phyloP scores from a whole-genome alignment of 306 rosid genomes.

The cucumber (Cucumis sativus) region DNA sequence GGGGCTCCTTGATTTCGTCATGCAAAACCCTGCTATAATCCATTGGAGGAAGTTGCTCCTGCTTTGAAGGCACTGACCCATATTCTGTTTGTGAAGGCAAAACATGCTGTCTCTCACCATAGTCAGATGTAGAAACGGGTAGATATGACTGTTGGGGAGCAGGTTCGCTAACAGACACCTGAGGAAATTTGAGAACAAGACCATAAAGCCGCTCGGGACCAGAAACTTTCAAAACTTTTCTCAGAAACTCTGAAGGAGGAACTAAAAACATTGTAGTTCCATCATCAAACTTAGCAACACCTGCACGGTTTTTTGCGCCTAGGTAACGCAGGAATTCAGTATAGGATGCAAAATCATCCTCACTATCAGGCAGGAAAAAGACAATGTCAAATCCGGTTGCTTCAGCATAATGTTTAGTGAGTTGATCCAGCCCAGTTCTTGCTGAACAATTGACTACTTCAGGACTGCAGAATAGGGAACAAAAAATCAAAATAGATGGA shows the following conservation, averaged over 20 bases:
- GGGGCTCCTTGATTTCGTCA: constrained; percentile 53
- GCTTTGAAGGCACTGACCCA: constrained; percentile 33
- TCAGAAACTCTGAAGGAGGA: constrained; percentile 93
- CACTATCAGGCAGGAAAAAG: constrained; percentile 95
- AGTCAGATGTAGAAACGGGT: constrained; percentile 47
- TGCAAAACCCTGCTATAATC: constrained; percentile 53
- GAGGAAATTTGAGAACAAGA: constrained; percentile 89
- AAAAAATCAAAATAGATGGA: constrained; percentile 8
- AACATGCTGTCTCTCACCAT: constrained; percentile 48
- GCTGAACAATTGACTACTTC: constrained; percentile 94
- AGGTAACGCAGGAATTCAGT: constrained; percentile 92
- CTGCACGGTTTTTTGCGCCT: constrained; percentile 89
- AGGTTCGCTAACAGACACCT: constrained; percentile 31
- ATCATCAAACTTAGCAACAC: constrained; percentile 91
- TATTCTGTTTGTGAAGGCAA: constrained; percentile 50
- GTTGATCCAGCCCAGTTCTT: constrained; percentile 93
- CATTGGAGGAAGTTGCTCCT: constrained; percentile 42
- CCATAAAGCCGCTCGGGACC: constrained; percentile 99
- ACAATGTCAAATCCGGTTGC: constrained; percentile 86
- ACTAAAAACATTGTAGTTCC: constrained; percentile 86
- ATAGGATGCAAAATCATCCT: constrained; percentile 98
- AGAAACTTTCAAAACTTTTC: constrained; percentile 64
- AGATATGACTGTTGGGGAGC: constrained; percentile 40
- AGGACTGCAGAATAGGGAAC: constrained; percentile 60
- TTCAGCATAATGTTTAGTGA: constrained; percentile 78